A percentile compares a stretch with the other conserved stretches of the same genome.
phyloP scores from a whole-genome alignment of 441 rosid species.

The Populus tomentosa region DNA sequence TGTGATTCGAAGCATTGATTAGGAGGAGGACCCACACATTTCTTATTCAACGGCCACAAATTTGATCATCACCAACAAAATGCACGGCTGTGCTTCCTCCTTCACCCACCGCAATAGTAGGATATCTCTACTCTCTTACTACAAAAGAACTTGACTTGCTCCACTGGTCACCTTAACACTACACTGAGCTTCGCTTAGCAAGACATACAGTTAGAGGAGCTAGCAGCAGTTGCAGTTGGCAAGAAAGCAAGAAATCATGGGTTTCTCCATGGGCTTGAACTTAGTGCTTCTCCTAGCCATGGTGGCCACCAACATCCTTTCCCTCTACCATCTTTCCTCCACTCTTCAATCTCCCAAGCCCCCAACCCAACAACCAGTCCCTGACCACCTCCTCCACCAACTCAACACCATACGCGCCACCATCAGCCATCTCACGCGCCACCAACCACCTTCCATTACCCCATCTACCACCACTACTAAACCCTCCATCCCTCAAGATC shows the following conservation, averaged over 20 bases:
- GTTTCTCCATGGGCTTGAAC: constrained; percentile 84
- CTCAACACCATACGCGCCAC: no score
- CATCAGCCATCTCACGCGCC: no score
- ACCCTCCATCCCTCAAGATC: no score
- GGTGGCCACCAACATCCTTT: constrained; percentile 95
- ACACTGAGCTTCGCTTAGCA: no score
- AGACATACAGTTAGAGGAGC: not conserved
- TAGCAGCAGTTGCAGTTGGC: not conserved
- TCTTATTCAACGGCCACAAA: not conserved
- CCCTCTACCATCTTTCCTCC: constrained; percentile 88
- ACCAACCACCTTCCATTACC: no score
- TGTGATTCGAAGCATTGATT: no score
- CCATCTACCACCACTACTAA: no score
- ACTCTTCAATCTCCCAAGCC: constrained; percentile 54
- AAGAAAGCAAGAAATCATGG: constrained; percentile 28
- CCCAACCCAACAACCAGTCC: constrained; percentile 45
- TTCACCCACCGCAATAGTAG: no score
- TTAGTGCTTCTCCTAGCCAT: constrained; percentile 73
- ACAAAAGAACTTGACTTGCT: no score
- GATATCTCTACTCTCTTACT: no score
- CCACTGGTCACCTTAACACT: no score
- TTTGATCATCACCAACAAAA: not conserved
- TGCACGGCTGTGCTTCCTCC: no score
- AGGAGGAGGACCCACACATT: not conserved
- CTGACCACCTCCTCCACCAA: constrained; percentile 79